Conservation (phyloP, 2,329 filamentous ascomycete species). For the Thermoascus crustaceus region DNA sequence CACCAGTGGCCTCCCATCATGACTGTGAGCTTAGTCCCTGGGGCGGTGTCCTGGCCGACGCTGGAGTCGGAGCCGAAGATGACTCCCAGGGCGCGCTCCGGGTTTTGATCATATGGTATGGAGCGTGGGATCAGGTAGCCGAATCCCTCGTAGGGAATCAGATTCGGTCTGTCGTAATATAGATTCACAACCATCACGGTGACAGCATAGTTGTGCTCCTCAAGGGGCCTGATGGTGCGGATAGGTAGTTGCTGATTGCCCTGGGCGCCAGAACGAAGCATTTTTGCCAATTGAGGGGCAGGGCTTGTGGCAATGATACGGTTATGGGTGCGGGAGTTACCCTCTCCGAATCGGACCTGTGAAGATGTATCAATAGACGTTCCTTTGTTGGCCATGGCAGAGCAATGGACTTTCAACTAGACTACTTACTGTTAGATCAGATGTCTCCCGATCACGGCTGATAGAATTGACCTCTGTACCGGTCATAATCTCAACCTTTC, state of each 20-base stretch:
- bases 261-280: slow-evolving; percentile 12
- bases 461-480: slow-evolving; percentile 44
- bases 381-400: too few relatives aligned
- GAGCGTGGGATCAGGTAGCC: slow-evolving; percentile 84
- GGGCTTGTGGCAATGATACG: slow-evolving; percentile 27
- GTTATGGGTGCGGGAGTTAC: slow-evolving; percentile 13
- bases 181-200: slow-evolving; percentile 91
- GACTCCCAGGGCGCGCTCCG: slow-evolving; percentile 77
- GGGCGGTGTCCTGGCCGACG: slow-evolving; percentile 47
- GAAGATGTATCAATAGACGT: not conserved
- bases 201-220: slow-evolving; percentile 51
- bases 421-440: slow-evolving; percentile 18
- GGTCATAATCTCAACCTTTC: slow-evolving; percentile 54
- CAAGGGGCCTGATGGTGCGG: slow-evolving; percentile 16
- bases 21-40: slow-evolving; percentile 80
- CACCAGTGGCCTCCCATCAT: slow-evolving; percentile 95
- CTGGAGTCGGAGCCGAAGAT: slow-evolving; percentile 75
- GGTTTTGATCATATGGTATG: slow-evolving; percentile 62
- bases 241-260: slow-evolving; percentile 8
- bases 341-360: slow-evolving; percentile 13
- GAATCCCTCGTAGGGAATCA: slow-evolving; percentile 65
- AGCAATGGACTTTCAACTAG: too few relatives aligned
- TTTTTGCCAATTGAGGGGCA: slow-evolving; percentile 18
- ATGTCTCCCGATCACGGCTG: slow-evolving; percentile 13
- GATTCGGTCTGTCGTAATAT: slow-evolving; percentile 60